A percentile compares a stretch with the other conserved stretches of the same genome.
phyloP scores from a whole-genome alignment of 2,329 filamentous ascomycete genomes.

The Capronia americana region DNA sequence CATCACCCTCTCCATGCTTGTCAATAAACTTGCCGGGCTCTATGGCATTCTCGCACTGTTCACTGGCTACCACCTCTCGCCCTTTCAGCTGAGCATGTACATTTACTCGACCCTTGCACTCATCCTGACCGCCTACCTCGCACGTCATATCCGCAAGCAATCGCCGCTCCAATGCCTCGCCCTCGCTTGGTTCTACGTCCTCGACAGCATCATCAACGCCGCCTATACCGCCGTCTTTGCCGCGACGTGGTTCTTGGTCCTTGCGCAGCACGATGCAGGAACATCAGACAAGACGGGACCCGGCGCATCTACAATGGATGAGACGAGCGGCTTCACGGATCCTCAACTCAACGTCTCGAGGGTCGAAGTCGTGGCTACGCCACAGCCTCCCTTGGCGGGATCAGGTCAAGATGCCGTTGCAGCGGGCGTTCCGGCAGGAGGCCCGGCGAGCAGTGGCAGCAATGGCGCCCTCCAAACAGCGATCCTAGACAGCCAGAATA shows the following conservation, averaged over 20 bases:
- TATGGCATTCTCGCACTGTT: conserved; percentile 89
- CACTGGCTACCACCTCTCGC: conserved; percentile 82
- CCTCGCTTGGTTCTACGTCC: conserved; percentile 82
- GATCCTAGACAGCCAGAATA: conserved; percentile 66
- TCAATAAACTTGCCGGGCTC: conserved; percentile 91
- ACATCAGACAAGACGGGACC: conserved; percentile 50
- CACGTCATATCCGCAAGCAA: conserved; percentile 79
- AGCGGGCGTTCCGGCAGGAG: conserved; percentile 38
- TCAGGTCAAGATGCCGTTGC: conserved; percentile 59
- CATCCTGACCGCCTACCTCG: conserved; percentile 69
- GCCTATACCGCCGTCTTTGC: conserved; percentile 83
- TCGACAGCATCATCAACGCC: conserved; percentile 82
- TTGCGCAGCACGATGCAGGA: conserved; percentile 63
- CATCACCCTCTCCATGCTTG: conserved; percentile 79
- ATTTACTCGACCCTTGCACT: conserved; percentile 81
- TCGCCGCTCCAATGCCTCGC: conserved; percentile 79
- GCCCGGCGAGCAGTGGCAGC: conserved; percentile 44
- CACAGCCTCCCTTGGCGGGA: conserved; percentile 51
- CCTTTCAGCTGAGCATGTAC: conserved; percentile 88
- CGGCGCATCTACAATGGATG: conserved; percentile 64
- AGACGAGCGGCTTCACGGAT: conserved; percentile 69
- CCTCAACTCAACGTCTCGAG: conserved; percentile 66
- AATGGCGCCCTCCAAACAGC: conserved; percentile 62
- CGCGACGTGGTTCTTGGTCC: conserved; percentile 82
- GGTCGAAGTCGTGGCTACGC: conserved; percentile 61